Percentiles rank a stretch among this genome's conserved stretches.
Evolutionary conservation across 768 basidiomycete genomes (phyloP).

Genomic region (Suillus occidentalis): DNA sequence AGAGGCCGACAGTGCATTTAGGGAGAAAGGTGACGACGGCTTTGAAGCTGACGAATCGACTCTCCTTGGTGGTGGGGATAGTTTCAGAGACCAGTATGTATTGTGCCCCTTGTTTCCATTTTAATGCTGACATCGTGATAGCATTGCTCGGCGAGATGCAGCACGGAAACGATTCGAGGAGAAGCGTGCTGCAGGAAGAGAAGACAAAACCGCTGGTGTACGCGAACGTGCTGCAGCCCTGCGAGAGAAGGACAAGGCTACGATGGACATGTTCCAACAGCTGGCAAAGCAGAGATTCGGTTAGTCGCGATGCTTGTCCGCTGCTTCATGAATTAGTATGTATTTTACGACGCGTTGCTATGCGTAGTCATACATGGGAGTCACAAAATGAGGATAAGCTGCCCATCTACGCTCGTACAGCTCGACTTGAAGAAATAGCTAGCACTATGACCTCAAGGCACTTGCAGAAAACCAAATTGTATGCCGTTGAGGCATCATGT

Average conservation of each 20-base stretch:
- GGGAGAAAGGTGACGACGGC: conserved; percentile 74
- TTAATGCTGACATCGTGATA: conserved; percentile 30
- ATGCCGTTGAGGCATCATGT: too few relatives aligned
- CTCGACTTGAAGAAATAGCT: neutral
- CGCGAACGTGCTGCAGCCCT: conserved; percentile 64
- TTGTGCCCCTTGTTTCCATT: neutral
- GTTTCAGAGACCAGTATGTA: conserved; percentile 75
- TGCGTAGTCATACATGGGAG: neutral
- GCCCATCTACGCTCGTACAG: neutral
- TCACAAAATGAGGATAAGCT: neutral
- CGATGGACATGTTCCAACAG: conserved; percentile 96
- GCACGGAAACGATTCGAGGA: conserved; percentile 63
- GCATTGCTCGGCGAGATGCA: conserved; percentile 74
- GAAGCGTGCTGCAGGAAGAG: conserved; percentile 39
- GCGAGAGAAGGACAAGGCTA: conserved; percentile 83
- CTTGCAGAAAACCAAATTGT: too few relatives aligned
- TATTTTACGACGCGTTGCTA: conserved; percentile 6
- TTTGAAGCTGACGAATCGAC: conserved; percentile 77
- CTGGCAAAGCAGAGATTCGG: conserved; percentile 89
- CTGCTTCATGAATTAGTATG: conserved; percentile 17
- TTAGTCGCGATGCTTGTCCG: conserved; percentile 32
- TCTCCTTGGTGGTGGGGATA: conserved; percentile 80
- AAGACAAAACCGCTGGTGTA: conserved; percentile 49
- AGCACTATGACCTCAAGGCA: neutral
- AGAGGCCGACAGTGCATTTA: conserved; percentile 67